Conservation (phyloP, 2,329 filamentous ascomycete genomes). For the Ceratocystis cubensis region DNA sequence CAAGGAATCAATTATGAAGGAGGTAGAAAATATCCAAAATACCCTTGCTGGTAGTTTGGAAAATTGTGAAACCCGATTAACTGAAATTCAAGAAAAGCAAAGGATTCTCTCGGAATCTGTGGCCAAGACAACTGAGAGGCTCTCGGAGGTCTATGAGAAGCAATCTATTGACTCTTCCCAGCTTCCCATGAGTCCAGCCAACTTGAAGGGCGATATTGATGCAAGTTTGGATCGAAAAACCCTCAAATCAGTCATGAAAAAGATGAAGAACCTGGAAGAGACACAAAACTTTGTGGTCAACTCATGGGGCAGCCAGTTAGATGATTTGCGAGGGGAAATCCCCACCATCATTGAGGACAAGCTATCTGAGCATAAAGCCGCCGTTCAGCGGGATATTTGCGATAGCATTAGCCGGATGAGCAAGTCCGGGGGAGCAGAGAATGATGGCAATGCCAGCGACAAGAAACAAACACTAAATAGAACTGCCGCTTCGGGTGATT, state of each 20-base stretch:
- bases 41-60: neutral
- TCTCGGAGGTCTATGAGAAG: neutral
- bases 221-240: neutral
- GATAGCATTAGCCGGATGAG: neutral
- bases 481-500: neutral
- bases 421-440: neutral
- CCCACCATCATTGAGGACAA: constrained; percentile 5
- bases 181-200: neutral
- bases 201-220: neutral
- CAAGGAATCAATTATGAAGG: neutral
- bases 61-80: neutral
- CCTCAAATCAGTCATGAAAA: constrained; percentile 3
- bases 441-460: neutral
- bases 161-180: neutral
- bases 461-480: neutral
- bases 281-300: constrained; percentile 5
- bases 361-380: neutral
- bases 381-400: neutral
- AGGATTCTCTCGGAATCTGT: neutral
- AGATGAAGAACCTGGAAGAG: constrained; percentile 15
- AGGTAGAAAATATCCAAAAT: neutral
- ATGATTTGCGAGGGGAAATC: constrained; percentile 13
- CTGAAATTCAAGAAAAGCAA: neutral
- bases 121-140: neutral
- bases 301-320: constrained; percentile 13